Evolutionary conservation across 169 alveolate genomes (phyloP).

Genomic region (Plasmodium vivax): DNA sequence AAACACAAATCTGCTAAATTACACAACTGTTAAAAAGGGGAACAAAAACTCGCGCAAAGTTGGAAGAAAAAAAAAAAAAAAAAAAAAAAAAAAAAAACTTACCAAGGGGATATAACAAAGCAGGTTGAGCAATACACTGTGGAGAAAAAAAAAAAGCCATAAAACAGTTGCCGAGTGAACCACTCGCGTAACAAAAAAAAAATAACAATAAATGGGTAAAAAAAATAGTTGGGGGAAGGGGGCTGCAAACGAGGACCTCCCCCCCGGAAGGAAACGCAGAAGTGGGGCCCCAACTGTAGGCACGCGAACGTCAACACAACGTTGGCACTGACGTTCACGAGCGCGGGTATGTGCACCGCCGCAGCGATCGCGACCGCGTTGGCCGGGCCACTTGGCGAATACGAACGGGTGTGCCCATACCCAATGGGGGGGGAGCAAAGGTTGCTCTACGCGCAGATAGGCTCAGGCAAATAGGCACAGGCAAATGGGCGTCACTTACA

Average conservation of each 20-base stretch:
- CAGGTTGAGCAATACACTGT: background rate
- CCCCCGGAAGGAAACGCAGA: background rate
- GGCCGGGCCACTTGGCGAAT: background rate
- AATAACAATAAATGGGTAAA: background rate
- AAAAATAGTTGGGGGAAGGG: background rate
- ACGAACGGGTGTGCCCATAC: background rate
- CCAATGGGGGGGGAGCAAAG: background rate
- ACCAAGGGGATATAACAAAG: background rate
- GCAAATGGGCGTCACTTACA: background rate
- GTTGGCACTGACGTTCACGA: background rate
- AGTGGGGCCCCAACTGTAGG: background rate
- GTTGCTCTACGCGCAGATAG: background rate
- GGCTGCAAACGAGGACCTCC: background rate
- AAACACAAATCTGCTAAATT: conserved; percentile 3
- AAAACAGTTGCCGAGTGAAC: background rate
- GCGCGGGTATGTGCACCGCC: background rate
- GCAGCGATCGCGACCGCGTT: background rate
- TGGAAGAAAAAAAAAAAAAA: background rate
- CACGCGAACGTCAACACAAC: background rate
- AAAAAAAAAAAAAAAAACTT: background rate
- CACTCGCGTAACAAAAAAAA: background rate
- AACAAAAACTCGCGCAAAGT: background rate
- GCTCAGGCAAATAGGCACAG: background rate
- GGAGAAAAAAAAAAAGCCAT: background rate
- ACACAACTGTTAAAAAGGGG: background rate